Evolutionary conservation across 495 filamentous ascomycete genomes (phyloP).

Genomic region (Penicillium alfredii): DNA sequence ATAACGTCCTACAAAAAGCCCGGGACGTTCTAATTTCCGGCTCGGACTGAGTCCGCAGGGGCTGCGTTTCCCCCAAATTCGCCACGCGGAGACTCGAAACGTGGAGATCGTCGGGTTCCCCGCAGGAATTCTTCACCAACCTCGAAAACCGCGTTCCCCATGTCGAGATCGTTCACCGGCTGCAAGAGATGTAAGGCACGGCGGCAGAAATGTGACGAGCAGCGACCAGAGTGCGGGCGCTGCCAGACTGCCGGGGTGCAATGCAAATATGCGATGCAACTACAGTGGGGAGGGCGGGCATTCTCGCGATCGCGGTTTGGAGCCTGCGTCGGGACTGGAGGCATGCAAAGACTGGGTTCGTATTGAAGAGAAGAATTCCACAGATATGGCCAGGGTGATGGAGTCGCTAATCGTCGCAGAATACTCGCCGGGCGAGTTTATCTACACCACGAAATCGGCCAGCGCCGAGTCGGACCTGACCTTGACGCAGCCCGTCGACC

Average conservation of each 20-base stretch:
- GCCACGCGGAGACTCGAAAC: too few relatives aligned
- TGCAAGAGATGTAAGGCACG: slow-evolving; percentile 44
- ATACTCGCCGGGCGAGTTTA: slow-evolving; percentile 45
- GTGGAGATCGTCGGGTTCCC: slow-evolving; percentile 17
- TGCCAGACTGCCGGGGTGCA: slow-evolving; percentile 31
- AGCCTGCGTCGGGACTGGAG: slow-evolving; percentile 36
- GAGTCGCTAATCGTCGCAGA: slow-evolving; percentile 19
- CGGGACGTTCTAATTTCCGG: too few relatives aligned
- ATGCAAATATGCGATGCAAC: slow-evolving; percentile 35
- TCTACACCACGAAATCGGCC: slow-evolving; percentile 37
- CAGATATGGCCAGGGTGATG: too few relatives aligned
- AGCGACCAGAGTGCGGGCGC: slow-evolving; percentile 34
- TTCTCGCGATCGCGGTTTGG: slow-evolving; percentile 46
- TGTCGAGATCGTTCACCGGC: slow-evolving; percentile 44
- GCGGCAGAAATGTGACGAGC: slow-evolving; percentile 44
- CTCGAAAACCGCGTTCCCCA: slow-evolving; percentile 14
- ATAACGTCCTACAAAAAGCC: neutral
- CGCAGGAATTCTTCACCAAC: slow-evolving; percentile 20
- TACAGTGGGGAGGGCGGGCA: slow-evolving; percentile 36
- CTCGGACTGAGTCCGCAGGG: too few relatives aligned
- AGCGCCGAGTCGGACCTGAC: slow-evolving; percentile 15
- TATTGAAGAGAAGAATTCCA: neutral
- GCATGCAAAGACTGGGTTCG: slow-evolving; percentile 43
- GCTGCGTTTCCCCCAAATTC: too few relatives aligned
- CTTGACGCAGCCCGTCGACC: slow-evolving; percentile 32